Evolutionary conservation across 2,329 filamentous ascomycete species (phyloP), one percentile per base, ranked within the genome.

Genomic region (Fusarium domesticum): DNA sequence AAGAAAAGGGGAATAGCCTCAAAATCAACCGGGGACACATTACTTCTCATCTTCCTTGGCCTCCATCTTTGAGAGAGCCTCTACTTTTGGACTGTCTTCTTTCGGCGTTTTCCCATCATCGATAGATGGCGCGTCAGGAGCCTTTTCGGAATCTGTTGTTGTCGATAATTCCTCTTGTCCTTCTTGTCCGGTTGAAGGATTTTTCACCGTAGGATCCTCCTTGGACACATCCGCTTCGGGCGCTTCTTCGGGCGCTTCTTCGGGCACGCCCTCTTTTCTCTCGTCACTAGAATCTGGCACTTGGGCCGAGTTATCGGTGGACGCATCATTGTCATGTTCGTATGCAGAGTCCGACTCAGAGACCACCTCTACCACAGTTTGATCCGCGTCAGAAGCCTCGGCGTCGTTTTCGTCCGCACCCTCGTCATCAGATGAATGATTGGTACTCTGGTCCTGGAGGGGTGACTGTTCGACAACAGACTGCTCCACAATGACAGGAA

Each of bases 401-500:
- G 18, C 31, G 6, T 43, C 47, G 15, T 47, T 33, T 6, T 47
- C 43, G 4, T 49, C 42, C 10, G 53, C 45, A 19, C 19, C 15
- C 11, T 54, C 38, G 16, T 46, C 47, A 32, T 58, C 46, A 6
- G 40, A 14, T 6, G 37, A 6, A 20, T 42, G 25, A 8, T 37
- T 34, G 4, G 23, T 4, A 12, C 14, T 28, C 4, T 20, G 39
- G 10, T 43, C 23, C 20, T 49, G 33, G 11, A 41, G 23, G 4
- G 50, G 43, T 4, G 55, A 38, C 16, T 53, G 50, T 18, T 46
- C 51, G 19, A 61, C 56, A 17, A 56, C 53, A 4, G 62, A 66
- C 49, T 64, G 61, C 42, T 69, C 67, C n/a, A 71, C 70, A 39
- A 72, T 68, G 40, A 71, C 65, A 4, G 66, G 66, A 18, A 68